Base-by-base conservation (phyloP, 169 alveolate species). In the Theileria equi region DNA sequence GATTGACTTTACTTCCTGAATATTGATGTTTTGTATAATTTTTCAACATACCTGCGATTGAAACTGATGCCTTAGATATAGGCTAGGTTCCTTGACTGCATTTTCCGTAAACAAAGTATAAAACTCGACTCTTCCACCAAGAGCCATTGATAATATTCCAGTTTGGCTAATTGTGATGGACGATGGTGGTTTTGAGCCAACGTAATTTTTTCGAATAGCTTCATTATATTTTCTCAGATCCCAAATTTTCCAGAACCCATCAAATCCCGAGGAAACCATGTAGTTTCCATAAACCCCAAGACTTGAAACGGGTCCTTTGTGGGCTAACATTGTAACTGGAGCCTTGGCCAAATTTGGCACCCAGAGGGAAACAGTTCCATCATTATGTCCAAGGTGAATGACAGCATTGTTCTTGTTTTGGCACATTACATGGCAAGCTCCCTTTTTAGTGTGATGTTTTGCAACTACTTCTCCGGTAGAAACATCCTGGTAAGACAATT, bases 281-380 rank as follows among this genome's bases (percentile, higher is more conserved):
- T 82, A 80, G 61, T 87, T 72, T 35, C 82, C 71, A 32, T 65
- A 74, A 5, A 79, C 53, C 0, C 77, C 81, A 62, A 87, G 35
- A 0, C 90, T 5, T 19, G 84, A 63, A 29, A 82, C 79, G 1
- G 92, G 88, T 6, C 90, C 89, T 26, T 70, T 57, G 63, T 82
- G 90, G 23, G 66, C 71, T 29, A 71, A 53, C 58, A 81, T 72
- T 44, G 79, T 87, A 29, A 86, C 79, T 3, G 65, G 68, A 0
- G 82, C 76, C 77, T 71, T 68, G 19, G 81, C 88, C 44, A 91
- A 87, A 78, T 95, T 96, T n/a, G 99, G 99, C 5, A 97, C 81
- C 95, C 98, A 95, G 82, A 96, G 87, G 25, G 96, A 82, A 0
- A 96, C 97, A 16, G 84, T 87, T 11, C 99, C 99, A 63, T 88